These are phyloP conservation scores for Phaseolus lunatus DNA, from an alignment of 306 rosid genomes.

Conservation along the genomic window DNA sequence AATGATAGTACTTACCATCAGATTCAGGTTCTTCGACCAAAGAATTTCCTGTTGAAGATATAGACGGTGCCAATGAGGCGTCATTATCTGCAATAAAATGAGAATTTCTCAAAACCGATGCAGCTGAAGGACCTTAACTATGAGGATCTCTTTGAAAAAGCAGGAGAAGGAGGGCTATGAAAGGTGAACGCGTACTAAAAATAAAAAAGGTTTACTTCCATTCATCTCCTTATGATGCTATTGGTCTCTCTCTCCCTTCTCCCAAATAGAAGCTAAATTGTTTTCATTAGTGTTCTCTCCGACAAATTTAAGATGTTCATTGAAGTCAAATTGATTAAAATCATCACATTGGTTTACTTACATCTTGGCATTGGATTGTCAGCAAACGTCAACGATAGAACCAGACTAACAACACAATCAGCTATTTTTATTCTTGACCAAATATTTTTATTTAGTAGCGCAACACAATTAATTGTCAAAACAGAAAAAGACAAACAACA, in stretches of 20 bases:
- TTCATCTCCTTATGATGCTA: neutral
- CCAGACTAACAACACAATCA: neutral
- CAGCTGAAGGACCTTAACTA: constrained; percentile 26
- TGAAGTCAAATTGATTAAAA: neutral
- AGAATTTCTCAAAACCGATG: constrained; percentile 33
- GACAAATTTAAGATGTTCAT: constrained; percentile 24
- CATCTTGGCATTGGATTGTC: constrained; percentile 14
- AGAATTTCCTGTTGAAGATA: constrained; percentile 65
- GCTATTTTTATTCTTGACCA: constrained; percentile 12
- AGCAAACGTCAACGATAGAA: constrained; percentile 7
- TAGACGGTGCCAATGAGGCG: constrained; percentile 53
- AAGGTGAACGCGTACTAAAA: constrained; percentile 2
- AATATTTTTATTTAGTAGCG: neutral
- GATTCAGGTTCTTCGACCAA: constrained; percentile 61
- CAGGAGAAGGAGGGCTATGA: neutral
- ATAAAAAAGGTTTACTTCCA: constrained; percentile 11
- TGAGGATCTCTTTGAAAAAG: constrained; percentile 13
- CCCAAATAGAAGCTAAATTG: constrained; percentile 32
- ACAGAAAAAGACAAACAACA: constrained; percentile 9
- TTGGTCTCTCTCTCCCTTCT: constrained; percentile 7
- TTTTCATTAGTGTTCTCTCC: constrained; percentile 1
- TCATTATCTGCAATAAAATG: constrained; percentile 64
- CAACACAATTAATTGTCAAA: neutral
- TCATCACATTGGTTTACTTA: neutral
- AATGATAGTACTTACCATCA: constrained; percentile 59